Conservation (phyloP, 805 yeast genomes). For the Zygoascus biomembranicola region DNA sequence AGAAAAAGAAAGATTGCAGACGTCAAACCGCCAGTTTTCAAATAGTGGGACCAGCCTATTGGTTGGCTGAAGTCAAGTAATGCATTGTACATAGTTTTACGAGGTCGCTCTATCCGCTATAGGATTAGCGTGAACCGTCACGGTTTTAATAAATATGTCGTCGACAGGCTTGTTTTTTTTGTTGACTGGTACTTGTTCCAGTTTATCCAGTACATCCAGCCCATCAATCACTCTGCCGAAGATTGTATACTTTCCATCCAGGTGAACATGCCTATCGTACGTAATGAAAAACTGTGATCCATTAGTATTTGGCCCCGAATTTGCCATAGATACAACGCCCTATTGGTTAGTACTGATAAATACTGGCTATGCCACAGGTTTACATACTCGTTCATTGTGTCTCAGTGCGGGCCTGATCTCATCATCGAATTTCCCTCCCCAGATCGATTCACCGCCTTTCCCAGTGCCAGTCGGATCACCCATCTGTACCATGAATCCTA, state of each 20-base stretch:
- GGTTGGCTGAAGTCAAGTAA: neutral
- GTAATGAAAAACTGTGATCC: conserved; percentile 89
- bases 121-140: conserved; percentile 39
- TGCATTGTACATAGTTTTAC: conserved; percentile 10
- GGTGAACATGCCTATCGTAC: conserved; percentile 61
- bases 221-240: conserved; percentile 57
- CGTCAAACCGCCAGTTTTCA: conserved; percentile 19
- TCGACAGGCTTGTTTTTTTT: conserved; percentile 32
- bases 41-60: conserved; percentile 7
- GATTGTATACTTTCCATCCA: conserved; percentile 67
- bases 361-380: neutral
- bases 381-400: conserved; percentile 51
- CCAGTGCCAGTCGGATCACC: conserved; percentile 33
- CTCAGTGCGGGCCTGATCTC: conserved; percentile 35
- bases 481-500: conserved; percentile 29
- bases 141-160: conserved; percentile 24
- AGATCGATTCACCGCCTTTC: conserved; percentile 37
- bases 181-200: conserved; percentile 50
- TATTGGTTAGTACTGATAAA: neutral
- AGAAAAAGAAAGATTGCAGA: conserved; percentile 68
- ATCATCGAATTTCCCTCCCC: conserved; percentile 30
- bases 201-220: conserved; percentile 40
- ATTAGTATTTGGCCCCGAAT: conserved; percentile 84
- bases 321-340: conserved; percentile 88
- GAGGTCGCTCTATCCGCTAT: conserved; percentile 23